These are phyloP conservation scores for Phoma sp. DNA, from an alignment of 2,329 filamentous ascomycete genomes.

Conservation along the genomic window DNA sequence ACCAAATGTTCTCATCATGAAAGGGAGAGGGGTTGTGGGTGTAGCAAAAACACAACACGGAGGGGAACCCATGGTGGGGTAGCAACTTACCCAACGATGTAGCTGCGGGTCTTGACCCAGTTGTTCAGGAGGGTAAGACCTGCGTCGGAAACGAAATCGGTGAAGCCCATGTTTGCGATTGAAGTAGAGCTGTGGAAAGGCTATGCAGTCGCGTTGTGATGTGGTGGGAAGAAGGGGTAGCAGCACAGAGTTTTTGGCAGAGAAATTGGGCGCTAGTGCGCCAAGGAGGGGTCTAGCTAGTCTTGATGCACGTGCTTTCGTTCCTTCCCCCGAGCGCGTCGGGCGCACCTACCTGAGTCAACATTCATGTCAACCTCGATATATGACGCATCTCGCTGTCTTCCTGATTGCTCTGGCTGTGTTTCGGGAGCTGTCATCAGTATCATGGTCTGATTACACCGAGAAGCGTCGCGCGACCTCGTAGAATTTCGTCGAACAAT, in stretches of 20 bases:
- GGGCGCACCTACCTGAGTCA: not conserved
- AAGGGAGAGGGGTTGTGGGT: slow-evolving; percentile 44
- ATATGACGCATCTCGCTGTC: not conserved
- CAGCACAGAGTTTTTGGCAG: slow-evolving; percentile 31
- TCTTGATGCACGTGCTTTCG: slow-evolving; percentile 15
- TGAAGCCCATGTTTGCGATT: slow-evolving; percentile 69
- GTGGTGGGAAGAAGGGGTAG: slow-evolving; percentile 24
- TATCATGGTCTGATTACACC: not conserved
- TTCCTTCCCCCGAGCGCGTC: not conserved
- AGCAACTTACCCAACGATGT: slow-evolving; percentile 79
- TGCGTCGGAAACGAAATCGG: slow-evolving; percentile 71
- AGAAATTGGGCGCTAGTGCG: slow-evolving; percentile 21
- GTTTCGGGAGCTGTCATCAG: not conserved
- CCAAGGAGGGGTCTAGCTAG: slow-evolving; percentile 16
- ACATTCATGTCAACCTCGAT: not conserved
- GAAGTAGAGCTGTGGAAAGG: slow-evolving; percentile 18
- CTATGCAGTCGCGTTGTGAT: slow-evolving; percentile 23
- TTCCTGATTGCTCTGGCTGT: not conserved
- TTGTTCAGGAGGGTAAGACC: slow-evolving; percentile 73
- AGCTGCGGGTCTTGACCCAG: slow-evolving; percentile 78
- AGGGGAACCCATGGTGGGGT: slow-evolving; percentile 34
- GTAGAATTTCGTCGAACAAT: slow-evolving; percentile 33
- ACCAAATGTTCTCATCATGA: slow-evolving; percentile 89
- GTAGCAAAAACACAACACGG: slow-evolving; percentile 25
- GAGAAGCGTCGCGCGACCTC: slow-evolving; percentile 9